Evolutionary conservation across 2,329 filamentous ascomycete species (phyloP).

Genomic region (Blastomyces emzantsi): DNA sequence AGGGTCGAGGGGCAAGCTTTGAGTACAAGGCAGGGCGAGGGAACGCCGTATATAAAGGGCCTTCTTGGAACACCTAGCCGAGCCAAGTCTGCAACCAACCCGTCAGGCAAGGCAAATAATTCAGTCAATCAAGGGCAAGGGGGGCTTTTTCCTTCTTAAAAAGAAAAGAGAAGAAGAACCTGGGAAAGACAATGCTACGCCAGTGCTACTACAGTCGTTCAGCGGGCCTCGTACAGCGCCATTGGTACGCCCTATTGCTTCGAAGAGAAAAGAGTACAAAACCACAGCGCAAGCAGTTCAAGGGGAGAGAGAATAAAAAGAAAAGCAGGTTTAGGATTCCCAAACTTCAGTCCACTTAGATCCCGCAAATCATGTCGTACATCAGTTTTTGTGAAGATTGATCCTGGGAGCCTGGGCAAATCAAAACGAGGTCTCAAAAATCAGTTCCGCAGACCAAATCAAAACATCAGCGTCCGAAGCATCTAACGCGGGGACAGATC

Average conservation of each 20-base stretch:
- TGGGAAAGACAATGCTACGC: not conserved
- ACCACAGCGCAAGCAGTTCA: not conserved
- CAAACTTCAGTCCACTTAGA: conserved; percentile 8
- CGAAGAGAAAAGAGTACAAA: not conserved
- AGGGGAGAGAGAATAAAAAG: not conserved
- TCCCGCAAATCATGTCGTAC: conserved; percentile 8
- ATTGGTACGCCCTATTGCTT: not conserved
- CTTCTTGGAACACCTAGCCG: not conserved
- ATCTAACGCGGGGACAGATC: not conserved
- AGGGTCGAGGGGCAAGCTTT: not conserved
- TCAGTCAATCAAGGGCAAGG: conserved; percentile 1
- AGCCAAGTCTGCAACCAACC: conserved; percentile 3
- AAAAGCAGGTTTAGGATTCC: not conserved
- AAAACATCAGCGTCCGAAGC: not conserved
- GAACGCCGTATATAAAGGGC: not conserved
- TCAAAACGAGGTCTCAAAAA: conserved; percentile 6
- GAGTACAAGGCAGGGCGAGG: not conserved
- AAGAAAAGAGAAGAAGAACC: conserved; percentile 5
- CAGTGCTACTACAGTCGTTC: not conserved
- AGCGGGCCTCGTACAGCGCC: not conserved
- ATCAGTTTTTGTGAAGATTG: conserved; percentile 4
- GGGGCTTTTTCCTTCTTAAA: not conserved
- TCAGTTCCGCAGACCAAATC: conserved; percentile 6
- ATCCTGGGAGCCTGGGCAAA: not conserved
- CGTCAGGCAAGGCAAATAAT: not conserved